Evolutionary conservation across 768 basidiomycete species (phyloP).

Genomic region (Kwoniella sp.): DNA sequence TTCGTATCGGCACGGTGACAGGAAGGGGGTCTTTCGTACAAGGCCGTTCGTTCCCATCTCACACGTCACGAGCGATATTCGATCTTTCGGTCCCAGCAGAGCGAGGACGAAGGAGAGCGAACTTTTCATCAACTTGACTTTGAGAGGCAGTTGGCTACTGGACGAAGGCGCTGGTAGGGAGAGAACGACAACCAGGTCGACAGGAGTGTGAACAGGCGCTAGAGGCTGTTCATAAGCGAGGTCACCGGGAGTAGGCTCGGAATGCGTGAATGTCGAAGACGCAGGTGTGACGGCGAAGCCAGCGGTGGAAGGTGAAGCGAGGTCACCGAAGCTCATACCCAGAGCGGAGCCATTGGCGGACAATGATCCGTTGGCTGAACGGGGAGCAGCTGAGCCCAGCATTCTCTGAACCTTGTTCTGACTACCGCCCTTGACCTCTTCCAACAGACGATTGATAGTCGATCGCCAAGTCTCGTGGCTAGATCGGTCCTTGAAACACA

Average conservation of each 20-base stretch:
- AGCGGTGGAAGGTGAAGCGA: conserved; percentile 28
- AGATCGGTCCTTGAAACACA: conserved; percentile 89
- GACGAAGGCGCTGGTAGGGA: conserved; percentile 66
- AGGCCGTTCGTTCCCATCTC: conserved; percentile 80
- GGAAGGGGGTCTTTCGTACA: conserved; percentile 91
- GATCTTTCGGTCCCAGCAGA: conserved; percentile 73
- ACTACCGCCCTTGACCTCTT: conserved; percentile 33
- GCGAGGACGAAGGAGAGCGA: conserved; percentile 84
- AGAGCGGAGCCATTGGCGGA: conserved; percentile 11
- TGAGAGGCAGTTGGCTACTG: conserved; percentile 60
- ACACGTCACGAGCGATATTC: conserved; percentile 87
- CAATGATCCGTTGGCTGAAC: conserved; percentile 4
- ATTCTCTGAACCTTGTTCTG: conserved; percentile 29
- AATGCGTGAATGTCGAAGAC: conserved; percentile 56
- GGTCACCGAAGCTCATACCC: conserved; percentile 27
- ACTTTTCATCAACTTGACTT: conserved; percentile 82
- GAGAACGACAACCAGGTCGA: conserved; percentile 90
- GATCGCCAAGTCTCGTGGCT: conserved; percentile 86
- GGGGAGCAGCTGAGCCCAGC: conserved; percentile 39
- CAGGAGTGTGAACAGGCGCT: conserved; percentile 78
- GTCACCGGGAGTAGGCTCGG: conserved; percentile 66
- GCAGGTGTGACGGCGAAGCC: conserved; percentile 22
- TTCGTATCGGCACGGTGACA: conserved; percentile 69
- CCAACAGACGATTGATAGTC: conserved; percentile 76
- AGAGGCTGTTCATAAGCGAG: conserved; percentile 70